Conservation (phyloP, 805 yeast species). For the Ogataea trehaloabstinens region DNA sequence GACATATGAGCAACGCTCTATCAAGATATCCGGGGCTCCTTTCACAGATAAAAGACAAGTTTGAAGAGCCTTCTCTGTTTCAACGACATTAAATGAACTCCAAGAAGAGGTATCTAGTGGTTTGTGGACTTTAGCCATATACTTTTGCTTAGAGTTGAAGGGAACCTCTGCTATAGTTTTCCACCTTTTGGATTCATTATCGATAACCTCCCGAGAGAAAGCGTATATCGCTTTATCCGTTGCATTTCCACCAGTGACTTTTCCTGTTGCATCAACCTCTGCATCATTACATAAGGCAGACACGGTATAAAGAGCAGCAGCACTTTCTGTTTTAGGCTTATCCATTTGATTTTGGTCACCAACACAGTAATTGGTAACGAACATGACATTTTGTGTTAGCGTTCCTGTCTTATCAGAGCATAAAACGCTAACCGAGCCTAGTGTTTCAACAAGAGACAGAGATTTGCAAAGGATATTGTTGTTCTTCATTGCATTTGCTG, state of each 20-base stretch:
- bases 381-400: conserved; percentile 54
- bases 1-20: conserved; percentile 30
- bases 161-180: conserved; percentile 30
- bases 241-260: conserved; percentile 41
- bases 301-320: conserved; percentile 19
- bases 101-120: conserved; percentile 22
- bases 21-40: conserved; percentile 47
- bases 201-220: conserved; percentile 29
- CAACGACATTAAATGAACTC: conserved; percentile 16
- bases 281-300: conserved; percentile 33
- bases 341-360: conserved; percentile 18
- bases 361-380: conserved; percentile 32
- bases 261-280: conserved; percentile 24
- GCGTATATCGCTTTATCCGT: conserved; percentile 44
- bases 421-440: conserved; percentile 56
- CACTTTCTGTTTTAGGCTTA: conserved; percentile 28
- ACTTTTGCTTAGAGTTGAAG: conserved; percentile 48
- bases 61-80: not conserved
- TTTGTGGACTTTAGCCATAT: conserved; percentile 25
- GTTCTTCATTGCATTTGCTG: conserved; percentile 46
- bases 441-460: conserved; percentile 47
- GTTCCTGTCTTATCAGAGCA: conserved; percentile 82
- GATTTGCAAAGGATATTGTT: conserved; percentile 45
- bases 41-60: conserved; percentile 25
- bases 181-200: conserved; percentile 20